phyloP scores from a whole-genome alignment of 2,329 filamentous ascomycete species.

The Byssoonygena ceratinophila region DNA sequence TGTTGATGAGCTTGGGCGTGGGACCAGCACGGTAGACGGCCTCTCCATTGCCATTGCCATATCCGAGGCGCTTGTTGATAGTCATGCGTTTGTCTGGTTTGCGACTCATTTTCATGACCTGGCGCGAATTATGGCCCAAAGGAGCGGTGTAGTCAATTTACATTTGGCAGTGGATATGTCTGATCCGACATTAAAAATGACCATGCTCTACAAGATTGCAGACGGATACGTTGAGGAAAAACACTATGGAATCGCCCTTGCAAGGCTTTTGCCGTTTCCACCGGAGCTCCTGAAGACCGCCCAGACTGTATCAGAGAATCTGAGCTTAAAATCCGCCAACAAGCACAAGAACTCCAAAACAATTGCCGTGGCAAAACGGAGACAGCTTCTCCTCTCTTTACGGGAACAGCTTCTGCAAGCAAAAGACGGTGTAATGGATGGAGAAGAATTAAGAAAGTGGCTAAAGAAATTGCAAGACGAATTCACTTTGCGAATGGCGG shows the following conservation, averaged over 20 bases:
- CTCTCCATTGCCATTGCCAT: slow-evolving; percentile 82
- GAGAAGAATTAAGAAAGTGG: slow-evolving; percentile 53
- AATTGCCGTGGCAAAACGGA: slow-evolving; percentile 49
- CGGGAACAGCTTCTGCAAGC: slow-evolving; percentile 63
- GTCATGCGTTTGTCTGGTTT: slow-evolving; percentile 74
- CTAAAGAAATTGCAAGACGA: slow-evolving; percentile 59
- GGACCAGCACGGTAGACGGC: slow-evolving; percentile 80
- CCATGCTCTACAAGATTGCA: slow-evolving; percentile 76
- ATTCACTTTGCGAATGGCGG: slow-evolving; percentile 61
- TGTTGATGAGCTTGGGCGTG: slow-evolving; percentile 83
- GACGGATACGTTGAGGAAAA: slow-evolving; percentile 59
- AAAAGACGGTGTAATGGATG: slow-evolving; percentile 53
- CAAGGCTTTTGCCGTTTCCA: slow-evolving; percentile 64
- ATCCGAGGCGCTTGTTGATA: slow-evolving; percentile 75
- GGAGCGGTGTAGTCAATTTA: slow-evolving; percentile 68
- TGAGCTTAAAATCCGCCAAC: slow-evolving; percentile 49
- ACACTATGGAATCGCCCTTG: slow-evolving; percentile 77
- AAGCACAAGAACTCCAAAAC: slow-evolving; percentile 51
- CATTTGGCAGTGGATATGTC: slow-evolving; percentile 64
- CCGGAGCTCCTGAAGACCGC: slow-evolving; percentile 56
- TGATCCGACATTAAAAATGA: slow-evolving; percentile 52
- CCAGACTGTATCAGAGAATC: slow-evolving; percentile 51
- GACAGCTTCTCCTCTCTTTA: slow-evolving; percentile 63
- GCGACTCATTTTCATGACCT: slow-evolving; percentile 86
- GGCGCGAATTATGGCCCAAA: slow-evolving; percentile 61